A percentile compares a stretch with the other conserved stretches of the same genome.
Conservation (phyloP, 2,329 filamentous ascomycete genomes). For the Curvularia sp. region DNA sequence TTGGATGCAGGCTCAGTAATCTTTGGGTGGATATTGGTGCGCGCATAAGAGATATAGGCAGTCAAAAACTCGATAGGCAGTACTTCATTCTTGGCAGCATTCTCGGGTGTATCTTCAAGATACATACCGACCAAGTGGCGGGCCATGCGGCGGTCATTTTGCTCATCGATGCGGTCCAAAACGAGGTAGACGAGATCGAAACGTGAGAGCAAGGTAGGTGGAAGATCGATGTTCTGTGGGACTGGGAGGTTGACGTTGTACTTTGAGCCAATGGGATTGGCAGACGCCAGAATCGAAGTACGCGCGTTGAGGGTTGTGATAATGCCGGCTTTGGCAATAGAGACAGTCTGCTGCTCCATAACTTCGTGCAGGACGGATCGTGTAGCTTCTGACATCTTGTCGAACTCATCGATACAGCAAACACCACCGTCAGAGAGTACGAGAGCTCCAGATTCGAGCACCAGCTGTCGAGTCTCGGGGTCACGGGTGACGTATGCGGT, state of each 20-base stretch:
- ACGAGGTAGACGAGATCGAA: constrained; percentile 98
- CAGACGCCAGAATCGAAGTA: constrained; percentile 93
- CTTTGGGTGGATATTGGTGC: constrained; percentile 80
- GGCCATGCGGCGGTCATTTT: constrained; percentile 83
- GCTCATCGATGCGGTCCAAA: constrained; percentile 90
- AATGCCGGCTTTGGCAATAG: constrained; percentile 78
- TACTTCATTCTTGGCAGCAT: constrained; percentile 79
- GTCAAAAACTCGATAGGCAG: constrained; percentile 91
- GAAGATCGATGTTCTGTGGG: constrained; percentile 96
- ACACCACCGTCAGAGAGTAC: constrained; percentile 77
- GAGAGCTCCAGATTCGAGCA: constrained; percentile 76
- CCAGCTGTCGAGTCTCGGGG: constrained; percentile 74
- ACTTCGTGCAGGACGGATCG: constrained; percentile 79
- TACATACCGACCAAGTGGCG: constrained; percentile 96
- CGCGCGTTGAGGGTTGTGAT: constrained; percentile 91
- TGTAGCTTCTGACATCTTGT: constrained; percentile 80
- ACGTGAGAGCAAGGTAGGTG: constrained; percentile 90
- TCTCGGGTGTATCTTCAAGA: constrained; percentile 90
- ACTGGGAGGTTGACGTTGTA: constrained; percentile 97
- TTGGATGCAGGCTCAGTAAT: constrained; percentile 81
- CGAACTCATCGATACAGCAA: constrained; percentile 81
- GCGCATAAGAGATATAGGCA: constrained; percentile 95
- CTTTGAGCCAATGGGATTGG: constrained; percentile 96
- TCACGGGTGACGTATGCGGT: constrained; percentile 80
- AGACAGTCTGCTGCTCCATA: constrained; percentile 82